Conservation (phyloP, 164 flowering plant species). For the Berberis thunbergii region DNA sequence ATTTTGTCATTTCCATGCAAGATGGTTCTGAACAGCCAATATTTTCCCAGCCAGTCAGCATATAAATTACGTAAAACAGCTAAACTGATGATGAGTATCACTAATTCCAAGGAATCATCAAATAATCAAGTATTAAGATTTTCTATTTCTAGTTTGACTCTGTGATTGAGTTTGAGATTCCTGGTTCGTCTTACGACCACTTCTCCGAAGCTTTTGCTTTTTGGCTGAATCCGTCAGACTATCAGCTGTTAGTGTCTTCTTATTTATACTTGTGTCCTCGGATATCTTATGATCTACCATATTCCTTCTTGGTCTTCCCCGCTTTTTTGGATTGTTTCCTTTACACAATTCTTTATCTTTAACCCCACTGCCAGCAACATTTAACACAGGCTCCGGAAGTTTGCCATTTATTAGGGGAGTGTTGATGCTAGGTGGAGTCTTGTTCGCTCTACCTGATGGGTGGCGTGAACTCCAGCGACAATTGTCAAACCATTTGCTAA, state of each 20-base stretch:
- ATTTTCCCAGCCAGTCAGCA: neutral
- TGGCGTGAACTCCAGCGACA: slow-evolving; percentile 59
- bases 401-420: neutral
- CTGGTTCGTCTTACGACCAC: slow-evolving; percentile 2
- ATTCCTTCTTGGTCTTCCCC: neutral
- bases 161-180: neutral
- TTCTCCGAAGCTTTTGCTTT: neutral
- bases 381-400: neutral
- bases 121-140: neutral
- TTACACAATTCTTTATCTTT: neutral
- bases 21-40: neutral
- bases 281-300: neutral
- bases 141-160: slow-evolving; percentile 8
- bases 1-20: neutral
- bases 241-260: neutral
- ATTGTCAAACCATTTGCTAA: slow-evolving; percentile 82
- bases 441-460: slow-evolving; percentile 11
- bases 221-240: slow-evolving; percentile 1
- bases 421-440: neutral
- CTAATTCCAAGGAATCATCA: neutral
- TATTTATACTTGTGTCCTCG: neutral
- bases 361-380: neutral
- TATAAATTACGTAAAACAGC: neutral
- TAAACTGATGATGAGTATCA: neutral
- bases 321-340: neutral